Base-by-base conservation (phyloP, 208 protist genomes). In the Leishmania major region DNA sequence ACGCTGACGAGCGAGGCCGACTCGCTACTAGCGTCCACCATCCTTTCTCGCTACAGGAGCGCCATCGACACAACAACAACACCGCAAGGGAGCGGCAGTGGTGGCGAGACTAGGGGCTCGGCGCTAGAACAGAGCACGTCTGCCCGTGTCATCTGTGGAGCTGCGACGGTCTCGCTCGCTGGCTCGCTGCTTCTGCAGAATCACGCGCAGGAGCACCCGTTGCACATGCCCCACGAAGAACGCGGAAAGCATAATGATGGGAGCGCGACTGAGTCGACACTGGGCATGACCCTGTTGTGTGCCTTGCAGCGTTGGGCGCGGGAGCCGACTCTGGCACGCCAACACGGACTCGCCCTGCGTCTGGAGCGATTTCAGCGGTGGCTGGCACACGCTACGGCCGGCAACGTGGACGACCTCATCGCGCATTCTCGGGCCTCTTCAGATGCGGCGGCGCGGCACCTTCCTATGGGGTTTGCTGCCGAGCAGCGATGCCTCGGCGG, bases 351-450 rank as follows among this genome's bases (percentile, higher is more conserved):
- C 7, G 45, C 55, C 15, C 2, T 75, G 67, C 76, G 76, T 0
- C 47, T 84, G n/a, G 3, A 22, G 19, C 75, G 81, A 5, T 84
- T 79, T 57, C 37, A 49, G n/a, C 15, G n/a, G 15, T 84, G 81
- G 81, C 76, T 84, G 31, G 31, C 31, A 7, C 6, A 49, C 51
- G 31, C 35, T 22, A 40, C 13, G 35, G 35, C 64, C 28, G 45
- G 15, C 22, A 25, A 62, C 31, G 25, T 62, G 57, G 57, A 62
- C 13, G 57, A 31, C 8, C 57, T 62, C 57, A 25, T 6, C 4
- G 57, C 0, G 57, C 8, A 5, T 31, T 62, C 17, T 62, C 25
- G 28, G 57, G 28, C 4, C 57, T 25, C 57, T 31, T 62, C 57
- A n/a, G 57, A 31, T 15, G 25, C 57, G 28, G 57, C n/a, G 25